phyloP scores from a whole-genome alignment of 2,329 filamentous ascomycete genomes.

The Plenodomus tracheiphilus region DNA sequence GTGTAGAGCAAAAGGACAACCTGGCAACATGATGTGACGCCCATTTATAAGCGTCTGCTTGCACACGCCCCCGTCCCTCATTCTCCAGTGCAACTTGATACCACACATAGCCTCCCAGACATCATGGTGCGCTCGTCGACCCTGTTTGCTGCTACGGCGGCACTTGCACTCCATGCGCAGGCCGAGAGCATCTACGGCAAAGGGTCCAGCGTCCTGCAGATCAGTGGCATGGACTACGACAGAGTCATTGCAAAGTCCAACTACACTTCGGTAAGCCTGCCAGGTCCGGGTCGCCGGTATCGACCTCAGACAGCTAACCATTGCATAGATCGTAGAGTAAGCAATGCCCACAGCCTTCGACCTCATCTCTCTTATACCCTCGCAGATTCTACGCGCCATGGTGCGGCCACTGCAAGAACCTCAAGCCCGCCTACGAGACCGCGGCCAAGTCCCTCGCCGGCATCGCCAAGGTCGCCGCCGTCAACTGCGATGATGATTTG shows the following conservation, averaged over 20 bases:
- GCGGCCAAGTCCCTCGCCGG: slow-evolving; percentile 87
- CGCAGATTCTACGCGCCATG: slow-evolving; percentile 95
- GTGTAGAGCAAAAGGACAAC: not conserved
- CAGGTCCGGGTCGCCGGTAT: not conserved
- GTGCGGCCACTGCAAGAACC: slow-evolving; percentile 96
- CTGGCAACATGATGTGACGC: slow-evolving; percentile 19
- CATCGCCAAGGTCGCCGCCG: slow-evolving; percentile 88
- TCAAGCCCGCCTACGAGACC: slow-evolving; percentile 95
- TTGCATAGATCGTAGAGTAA: slow-evolving; percentile 46
- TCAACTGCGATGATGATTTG: slow-evolving; percentile 90
- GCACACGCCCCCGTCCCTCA: slow-evolving; percentile 4
- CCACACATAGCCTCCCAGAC: slow-evolving; percentile 3
- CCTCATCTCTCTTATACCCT: slow-evolving; percentile 9
- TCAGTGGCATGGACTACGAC: slow-evolving; percentile 79
- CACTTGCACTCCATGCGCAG: slow-evolving; percentile 67
- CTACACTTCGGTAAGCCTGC: slow-evolving; percentile 75
- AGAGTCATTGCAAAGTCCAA: slow-evolving; percentile 85
- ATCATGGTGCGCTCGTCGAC: slow-evolving; percentile 42
- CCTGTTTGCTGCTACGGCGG: slow-evolving; percentile 58
- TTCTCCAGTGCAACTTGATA: slow-evolving; percentile 7
- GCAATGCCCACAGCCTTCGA: slow-evolving; percentile 7
- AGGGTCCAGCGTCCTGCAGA: slow-evolving; percentile 82
- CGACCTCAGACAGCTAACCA: slow-evolving; percentile 4
- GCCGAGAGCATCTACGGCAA: slow-evolving; percentile 81
- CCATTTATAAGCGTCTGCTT: slow-evolving; percentile 8